Conservation (phyloP, 2,329 filamentous ascomycete species). For the Penicillium griseofulvum region DNA sequence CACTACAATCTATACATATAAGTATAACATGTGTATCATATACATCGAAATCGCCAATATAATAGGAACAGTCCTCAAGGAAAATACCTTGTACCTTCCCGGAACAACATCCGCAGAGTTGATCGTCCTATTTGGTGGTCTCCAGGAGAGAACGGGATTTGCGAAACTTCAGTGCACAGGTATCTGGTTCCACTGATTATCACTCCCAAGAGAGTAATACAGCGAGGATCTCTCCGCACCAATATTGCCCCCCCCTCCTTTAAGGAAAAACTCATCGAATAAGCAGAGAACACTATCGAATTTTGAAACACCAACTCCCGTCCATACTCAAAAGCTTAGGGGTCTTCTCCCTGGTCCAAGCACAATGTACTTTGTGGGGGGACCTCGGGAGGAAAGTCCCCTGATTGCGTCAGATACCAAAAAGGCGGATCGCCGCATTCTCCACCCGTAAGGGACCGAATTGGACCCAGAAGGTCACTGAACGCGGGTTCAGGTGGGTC, state of each 20-base stretch:
- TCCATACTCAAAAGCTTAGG: conserved; percentile 8
- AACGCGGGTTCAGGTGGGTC: conserved; percentile 31
- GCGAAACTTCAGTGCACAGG: conserved; percentile 14
- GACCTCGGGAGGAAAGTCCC: background rate
- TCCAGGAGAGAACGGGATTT: conserved; percentile 5
- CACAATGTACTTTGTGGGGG: conserved; percentile 2
- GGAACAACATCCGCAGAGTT: conserved; percentile 9
- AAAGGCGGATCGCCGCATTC: conserved; percentile 36
- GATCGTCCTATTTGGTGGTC: conserved; percentile 9
- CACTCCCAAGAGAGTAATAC: conserved; percentile 22
- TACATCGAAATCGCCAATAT: background rate
- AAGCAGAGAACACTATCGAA: background rate
- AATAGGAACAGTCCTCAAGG: background rate
- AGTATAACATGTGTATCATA: background rate
- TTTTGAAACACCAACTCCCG: background rate
- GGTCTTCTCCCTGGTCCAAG: conserved; percentile 6
- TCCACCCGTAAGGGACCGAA: conserved; percentile 39
- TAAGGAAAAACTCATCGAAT: background rate
- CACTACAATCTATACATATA: background rate
- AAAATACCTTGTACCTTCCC: conserved; percentile 4
- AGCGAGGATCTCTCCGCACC: conserved; percentile 15
- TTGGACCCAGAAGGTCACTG: conserved; percentile 33
- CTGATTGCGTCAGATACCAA: conserved; percentile 30
- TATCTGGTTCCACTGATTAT: conserved; percentile 30
- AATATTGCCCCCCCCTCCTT: background rate